A percentile compares a stretch with the other conserved stretches of the same genome.
Conservation (phyloP, 139 green algal genomes). For the Eudorina sp. region DNA sequence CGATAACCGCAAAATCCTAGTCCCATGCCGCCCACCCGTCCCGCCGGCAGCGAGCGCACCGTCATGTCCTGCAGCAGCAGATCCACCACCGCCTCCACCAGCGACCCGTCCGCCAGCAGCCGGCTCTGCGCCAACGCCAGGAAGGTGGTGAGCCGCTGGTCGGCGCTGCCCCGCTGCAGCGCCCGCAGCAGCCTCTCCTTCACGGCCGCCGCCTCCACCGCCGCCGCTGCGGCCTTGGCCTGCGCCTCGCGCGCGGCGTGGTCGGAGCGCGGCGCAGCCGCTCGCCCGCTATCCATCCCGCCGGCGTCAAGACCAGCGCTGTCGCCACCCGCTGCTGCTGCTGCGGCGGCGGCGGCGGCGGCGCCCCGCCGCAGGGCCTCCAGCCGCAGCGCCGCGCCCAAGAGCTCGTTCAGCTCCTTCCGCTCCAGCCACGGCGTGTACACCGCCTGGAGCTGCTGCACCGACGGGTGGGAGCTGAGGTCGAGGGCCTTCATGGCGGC, state of each 20-base stretch:
- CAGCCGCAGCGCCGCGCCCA: background rate
- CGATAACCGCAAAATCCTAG: background rate
- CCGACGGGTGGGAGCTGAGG: background rate
- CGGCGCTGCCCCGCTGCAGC: background rate
- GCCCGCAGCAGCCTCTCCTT: background rate
- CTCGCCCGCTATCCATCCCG: too few species aligned
- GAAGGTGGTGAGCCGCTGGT: background rate
- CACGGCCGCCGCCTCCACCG: constrained; percentile 2
- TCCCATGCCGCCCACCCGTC: background rate
- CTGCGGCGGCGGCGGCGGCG: background rate
- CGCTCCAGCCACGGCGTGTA: background rate
- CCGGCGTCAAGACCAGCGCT: background rate
- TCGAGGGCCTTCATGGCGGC: background rate
- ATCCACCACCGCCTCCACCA: constrained; percentile 10
- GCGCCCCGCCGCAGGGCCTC: background rate
- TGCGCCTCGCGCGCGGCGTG: background rate
- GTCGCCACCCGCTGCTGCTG: background rate
- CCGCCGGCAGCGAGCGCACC: background rate
- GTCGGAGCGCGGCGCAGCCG: background rate
- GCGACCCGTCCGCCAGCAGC: background rate
- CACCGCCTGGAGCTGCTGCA: background rate
- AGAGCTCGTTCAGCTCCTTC: background rate
- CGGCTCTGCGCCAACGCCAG: background rate
- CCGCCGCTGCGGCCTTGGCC: background rate
- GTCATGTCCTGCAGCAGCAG: background rate